Conservation (phyloP, 148 eudicot species). For the Hydrangea macrophylla region DNA sequence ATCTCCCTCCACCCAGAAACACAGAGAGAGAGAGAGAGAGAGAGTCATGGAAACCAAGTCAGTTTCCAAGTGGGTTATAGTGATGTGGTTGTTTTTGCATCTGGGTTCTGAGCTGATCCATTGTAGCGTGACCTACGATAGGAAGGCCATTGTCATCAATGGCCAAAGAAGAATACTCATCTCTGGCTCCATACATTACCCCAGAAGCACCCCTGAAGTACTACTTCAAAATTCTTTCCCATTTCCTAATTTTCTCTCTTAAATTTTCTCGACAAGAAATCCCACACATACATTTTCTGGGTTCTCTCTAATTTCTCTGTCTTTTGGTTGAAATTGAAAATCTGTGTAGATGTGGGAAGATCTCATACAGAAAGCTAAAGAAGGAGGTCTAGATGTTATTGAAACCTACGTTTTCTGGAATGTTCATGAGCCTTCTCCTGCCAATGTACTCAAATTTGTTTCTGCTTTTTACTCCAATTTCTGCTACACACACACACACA, state of each 20-base stretch:
- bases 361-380: conserved; percentile 80
- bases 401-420: conserved; percentile 94
- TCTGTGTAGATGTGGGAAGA: conserved; percentile 85
- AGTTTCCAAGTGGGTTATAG: conserved; percentile 33
- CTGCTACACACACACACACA: too few relatives aligned
- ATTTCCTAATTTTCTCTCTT: not conserved
- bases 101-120: conserved; percentile 34
- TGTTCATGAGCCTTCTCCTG: conserved; percentile 85
- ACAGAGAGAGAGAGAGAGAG: not conserved
- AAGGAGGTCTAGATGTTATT: conserved; percentile 79
- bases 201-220: conserved; percentile 95
- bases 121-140: conserved; percentile 61
- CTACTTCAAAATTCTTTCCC: not conserved
- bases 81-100: conserved; percentile 26
- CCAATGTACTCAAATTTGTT: conserved; percentile 43
- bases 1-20: conserved; percentile 6
- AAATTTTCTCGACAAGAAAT: not conserved
- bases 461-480: conserved; percentile 3
- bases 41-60: conserved; percentile 21
- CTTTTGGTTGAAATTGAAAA: conserved; percentile 3
- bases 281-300: not conserved
- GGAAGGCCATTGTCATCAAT: conserved; percentile 61
- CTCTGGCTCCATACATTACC: conserved; percentile 89
- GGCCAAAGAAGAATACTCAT: conserved; percentile 68
- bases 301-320: not conserved